These are phyloP conservation scores for Wallacemonas rigidus DNA, from an alignment of 208 protist genomes.

Conservation along the genomic window DNA sequence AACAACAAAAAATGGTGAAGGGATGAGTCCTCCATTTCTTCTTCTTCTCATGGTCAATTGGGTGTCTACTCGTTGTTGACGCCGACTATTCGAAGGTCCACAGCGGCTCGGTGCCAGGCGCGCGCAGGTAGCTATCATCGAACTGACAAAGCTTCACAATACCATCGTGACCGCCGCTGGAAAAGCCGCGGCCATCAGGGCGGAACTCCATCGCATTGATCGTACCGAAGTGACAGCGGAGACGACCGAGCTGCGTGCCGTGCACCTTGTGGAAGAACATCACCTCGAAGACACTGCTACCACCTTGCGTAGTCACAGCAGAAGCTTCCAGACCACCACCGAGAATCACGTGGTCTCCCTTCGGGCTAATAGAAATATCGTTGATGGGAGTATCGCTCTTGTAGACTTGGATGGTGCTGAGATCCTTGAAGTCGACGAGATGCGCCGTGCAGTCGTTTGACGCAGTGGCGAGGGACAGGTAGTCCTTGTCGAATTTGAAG, in stretches of 20 bases:
- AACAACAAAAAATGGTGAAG: too few relatives aligned
- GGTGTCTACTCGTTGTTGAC: not conserved
- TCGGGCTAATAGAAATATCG: slow-evolving; percentile 95
- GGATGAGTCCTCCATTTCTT: not conserved
- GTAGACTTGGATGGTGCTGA: slow-evolving; percentile 95
- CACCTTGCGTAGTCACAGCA: slow-evolving; percentile 93
- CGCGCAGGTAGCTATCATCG: slow-evolving; percentile 90
- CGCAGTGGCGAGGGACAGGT: slow-evolving; percentile 92
- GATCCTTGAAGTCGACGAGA: slow-evolving; percentile 94
- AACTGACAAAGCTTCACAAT: slow-evolving; percentile 96
- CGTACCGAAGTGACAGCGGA: slow-evolving; percentile 98
- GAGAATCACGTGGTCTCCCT: slow-evolving; percentile 91
- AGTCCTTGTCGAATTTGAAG: slow-evolving; percentile 91
- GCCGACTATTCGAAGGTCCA: slow-evolving; percentile 42
- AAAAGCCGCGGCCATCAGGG: slow-evolving; percentile 94
- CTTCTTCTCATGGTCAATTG: not conserved
- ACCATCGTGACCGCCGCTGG: slow-evolving; percentile 95
- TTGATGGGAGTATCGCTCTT: slow-evolving; percentile 96
- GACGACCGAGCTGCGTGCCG: slow-evolving; percentile 95
- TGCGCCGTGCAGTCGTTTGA: slow-evolving; percentile 95
- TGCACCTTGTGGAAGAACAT: slow-evolving; percentile 97
- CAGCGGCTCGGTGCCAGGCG: slow-evolving; percentile 65
- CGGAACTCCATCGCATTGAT: slow-evolving; percentile 96
- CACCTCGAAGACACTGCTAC: slow-evolving; percentile 94
- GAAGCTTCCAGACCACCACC: slow-evolving; percentile 97